phyloP scores from a whole-genome alignment of 1,284 basidiomycete genomes.

The Cryptococcus amylolentus region DNA sequence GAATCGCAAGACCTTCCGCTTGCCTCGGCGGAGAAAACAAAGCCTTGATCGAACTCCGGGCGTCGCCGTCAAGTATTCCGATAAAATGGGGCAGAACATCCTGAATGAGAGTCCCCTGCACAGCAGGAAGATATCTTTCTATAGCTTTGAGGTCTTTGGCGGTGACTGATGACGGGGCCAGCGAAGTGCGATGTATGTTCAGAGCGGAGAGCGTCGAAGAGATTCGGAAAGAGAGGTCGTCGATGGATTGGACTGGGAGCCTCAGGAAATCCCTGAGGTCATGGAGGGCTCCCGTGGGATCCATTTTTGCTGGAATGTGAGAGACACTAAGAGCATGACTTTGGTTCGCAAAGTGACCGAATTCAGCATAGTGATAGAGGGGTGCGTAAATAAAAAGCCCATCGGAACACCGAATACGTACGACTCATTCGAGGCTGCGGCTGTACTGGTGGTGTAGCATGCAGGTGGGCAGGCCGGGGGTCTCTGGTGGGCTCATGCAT shows the following conservation, averaged over 20 bases:
- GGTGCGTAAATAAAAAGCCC: too few species aligned
- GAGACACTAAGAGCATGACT: too few species aligned
- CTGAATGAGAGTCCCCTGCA: constrained; percentile 29
- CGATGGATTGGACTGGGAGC: constrained; percentile 13
- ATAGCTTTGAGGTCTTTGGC: constrained; percentile 11
- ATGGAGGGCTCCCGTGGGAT: constrained; percentile 15
- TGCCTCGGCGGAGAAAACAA: constrained; percentile 29
- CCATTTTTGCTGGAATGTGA: background rate
- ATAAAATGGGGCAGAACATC: constrained; percentile 66
- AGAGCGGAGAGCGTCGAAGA: constrained; percentile 19
- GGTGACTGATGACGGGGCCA: constrained; percentile 1
- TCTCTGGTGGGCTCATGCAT: too few species aligned
- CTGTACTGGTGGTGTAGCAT: too few species aligned
- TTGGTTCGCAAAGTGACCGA: too few species aligned
- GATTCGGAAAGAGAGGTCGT: constrained; percentile 23
- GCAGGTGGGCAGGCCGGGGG: too few species aligned
- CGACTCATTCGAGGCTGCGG: too few species aligned
- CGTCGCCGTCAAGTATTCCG: constrained; percentile 54
- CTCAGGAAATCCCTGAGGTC: constrained; percentile 30
- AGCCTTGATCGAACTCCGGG: constrained; percentile 20
- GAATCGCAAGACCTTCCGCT: background rate
- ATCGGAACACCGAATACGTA: too few species aligned
- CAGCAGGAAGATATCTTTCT: constrained; percentile 27
- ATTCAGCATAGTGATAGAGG: too few species aligned
- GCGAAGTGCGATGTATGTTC: constrained; percentile 20